Conservation (phyloP, 306 rosid genomes). For the Clitoria ternatea region DNA sequence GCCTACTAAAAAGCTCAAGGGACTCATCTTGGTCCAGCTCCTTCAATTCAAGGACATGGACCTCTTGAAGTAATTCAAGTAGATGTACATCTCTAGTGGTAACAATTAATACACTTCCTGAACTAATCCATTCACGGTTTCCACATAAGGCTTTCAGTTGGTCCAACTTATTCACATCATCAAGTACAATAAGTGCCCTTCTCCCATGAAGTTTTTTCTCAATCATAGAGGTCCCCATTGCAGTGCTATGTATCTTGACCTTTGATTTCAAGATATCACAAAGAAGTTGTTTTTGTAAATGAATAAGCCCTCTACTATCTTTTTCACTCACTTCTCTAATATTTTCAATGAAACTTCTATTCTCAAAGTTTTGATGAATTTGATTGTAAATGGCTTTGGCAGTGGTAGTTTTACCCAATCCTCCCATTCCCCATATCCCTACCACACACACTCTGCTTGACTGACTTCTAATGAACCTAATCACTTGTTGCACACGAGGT, state of each 20-base stretch:
- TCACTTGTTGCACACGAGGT: neutral
- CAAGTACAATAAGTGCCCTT: constrained; percentile 12
- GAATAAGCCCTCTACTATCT: neutral
- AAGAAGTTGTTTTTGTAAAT: constrained; percentile 21
- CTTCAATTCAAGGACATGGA: neutral
- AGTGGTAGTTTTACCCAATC: neutral
- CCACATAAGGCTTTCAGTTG: neutral
- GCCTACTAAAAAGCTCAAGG: constrained; percentile 21
- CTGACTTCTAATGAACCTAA: neutral
- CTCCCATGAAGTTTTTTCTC: neutral
- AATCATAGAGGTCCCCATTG: neutral
- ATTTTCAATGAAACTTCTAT: constrained; percentile 6
- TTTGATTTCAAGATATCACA: neutral
- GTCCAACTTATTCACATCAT: neutral
- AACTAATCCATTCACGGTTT: neutral
- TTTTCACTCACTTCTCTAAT: constrained; percentile 18
- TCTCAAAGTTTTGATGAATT: neutral
- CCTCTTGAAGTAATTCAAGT: neutral
- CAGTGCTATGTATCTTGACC: neutral
- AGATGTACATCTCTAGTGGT: constrained; percentile 20
- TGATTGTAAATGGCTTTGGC: constrained; percentile 21
- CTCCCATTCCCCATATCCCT: constrained; percentile 24
- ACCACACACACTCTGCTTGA: neutral
- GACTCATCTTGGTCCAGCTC: constrained; percentile 20
- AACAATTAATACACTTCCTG: constrained; percentile 22